Percentiles rank a stretch among this genome's conserved stretches.
Evolutionary conservation across 2,329 filamentous ascomycete species (phyloP).

Genomic region (Ophiostoma piceae): DNA sequence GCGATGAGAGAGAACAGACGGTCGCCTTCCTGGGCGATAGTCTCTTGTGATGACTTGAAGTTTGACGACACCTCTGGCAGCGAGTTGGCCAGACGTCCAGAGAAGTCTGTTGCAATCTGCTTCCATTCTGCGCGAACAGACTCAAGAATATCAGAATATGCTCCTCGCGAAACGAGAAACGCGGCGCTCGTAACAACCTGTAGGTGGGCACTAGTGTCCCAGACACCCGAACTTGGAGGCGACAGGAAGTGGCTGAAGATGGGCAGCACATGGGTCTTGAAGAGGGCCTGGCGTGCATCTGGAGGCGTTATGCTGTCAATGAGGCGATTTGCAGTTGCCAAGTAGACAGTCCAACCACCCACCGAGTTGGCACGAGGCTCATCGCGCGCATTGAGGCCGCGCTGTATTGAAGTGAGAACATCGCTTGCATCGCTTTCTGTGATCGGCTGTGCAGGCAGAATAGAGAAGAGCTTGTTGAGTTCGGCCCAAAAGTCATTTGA

Average conservation of each 20-base stretch:
- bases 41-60: slow-evolving; percentile 65
- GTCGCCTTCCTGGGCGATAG: slow-evolving; percentile 59
- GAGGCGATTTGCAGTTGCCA: slow-evolving; percentile 56
- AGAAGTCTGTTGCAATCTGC: slow-evolving; percentile 55
- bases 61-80: slow-evolving; percentile 77
- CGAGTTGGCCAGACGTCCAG: slow-evolving; percentile 64
- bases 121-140: slow-evolving; percentile 58
- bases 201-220: slow-evolving; percentile 35
- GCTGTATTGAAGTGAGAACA: slow-evolving; percentile 62
- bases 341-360: slow-evolving; percentile 70
- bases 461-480: slow-evolving; percentile 57
- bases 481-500: slow-evolving; percentile 66
- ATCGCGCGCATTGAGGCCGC: slow-evolving; percentile 67
- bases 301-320: slow-evolving; percentile 42
- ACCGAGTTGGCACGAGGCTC: slow-evolving; percentile 65
- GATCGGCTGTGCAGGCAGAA: slow-evolving; percentile 48
- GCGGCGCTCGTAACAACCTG: slow-evolving; percentile 46
- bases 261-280: slow-evolving; percentile 48
- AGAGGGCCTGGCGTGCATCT: slow-evolving; percentile 42
- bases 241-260: slow-evolving; percentile 52
- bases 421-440: slow-evolving; percentile 49
- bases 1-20: slow-evolving; percentile 61
- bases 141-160: slow-evolving; percentile 40
- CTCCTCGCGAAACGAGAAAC: slow-evolving; percentile 39
- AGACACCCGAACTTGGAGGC: slow-evolving; percentile 38